These are phyloP conservation scores for Carex littledalei DNA, from an alignment of 176 grass and related monocot species.

Conservation along the genomic window DNA sequence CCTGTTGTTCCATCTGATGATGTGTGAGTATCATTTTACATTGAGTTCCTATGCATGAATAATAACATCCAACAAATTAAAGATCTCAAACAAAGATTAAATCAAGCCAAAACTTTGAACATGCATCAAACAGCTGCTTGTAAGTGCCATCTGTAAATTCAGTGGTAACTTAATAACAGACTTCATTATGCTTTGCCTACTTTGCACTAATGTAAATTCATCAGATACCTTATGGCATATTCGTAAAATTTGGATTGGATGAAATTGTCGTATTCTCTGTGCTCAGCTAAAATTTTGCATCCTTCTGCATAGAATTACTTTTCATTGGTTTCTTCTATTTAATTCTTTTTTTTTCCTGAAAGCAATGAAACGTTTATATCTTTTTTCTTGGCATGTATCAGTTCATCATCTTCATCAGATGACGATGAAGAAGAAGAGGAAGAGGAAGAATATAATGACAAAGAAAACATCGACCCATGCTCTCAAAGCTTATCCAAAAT, in stretches of 20 bases:
- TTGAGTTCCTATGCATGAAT: background rate
- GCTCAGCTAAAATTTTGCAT: background rate
- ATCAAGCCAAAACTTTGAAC: background rate
- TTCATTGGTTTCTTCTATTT: conserved; percentile 16
- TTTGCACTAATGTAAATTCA: background rate
- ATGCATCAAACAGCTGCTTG: background rate
- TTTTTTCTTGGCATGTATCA: conserved; percentile 29
- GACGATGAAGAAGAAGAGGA: conserved; percentile 42
- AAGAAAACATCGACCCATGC: conserved; percentile 59
- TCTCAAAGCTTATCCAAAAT: conserved; percentile 19
- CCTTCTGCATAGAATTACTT: background rate
- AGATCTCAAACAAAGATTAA: conserved; percentile 10
- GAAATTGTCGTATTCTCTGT: background rate
- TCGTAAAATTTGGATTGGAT: background rate
- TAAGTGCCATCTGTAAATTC: background rate
- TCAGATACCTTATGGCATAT: background rate
- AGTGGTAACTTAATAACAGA: background rate
- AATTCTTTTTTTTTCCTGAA: conserved; percentile 1
- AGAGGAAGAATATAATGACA: conserved; percentile 54
- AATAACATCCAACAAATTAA: background rate
- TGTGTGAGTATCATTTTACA: conserved; percentile 37
- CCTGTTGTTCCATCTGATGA: conserved; percentile 37
- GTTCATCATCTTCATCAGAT: conserved; percentile 38
- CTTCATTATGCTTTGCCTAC: background rate
- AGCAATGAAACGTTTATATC: background rate